Evolutionary conservation across 345 rosid species (phyloP).

Genomic region (Boechera retrofracta): DNA sequence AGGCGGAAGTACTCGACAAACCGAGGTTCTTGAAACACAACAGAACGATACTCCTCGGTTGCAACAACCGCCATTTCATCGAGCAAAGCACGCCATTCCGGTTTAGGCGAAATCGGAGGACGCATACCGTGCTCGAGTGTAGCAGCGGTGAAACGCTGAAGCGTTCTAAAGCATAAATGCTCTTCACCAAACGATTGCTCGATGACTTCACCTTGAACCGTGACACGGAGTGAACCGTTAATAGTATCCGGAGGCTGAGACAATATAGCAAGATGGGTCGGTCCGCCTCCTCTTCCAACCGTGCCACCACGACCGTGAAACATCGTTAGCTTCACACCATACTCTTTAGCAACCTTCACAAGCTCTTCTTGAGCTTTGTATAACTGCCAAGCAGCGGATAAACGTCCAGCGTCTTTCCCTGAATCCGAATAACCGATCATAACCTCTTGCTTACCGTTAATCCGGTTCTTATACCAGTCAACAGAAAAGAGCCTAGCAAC

Average conservation of each 20-base stretch:
- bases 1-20: constrained; percentile 98
- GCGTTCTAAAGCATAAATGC: constrained; percentile 92
- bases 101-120: constrained; percentile 91
- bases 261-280: constrained; percentile 97
- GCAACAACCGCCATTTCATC: constrained; percentile 95
- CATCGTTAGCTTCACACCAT: constrained; percentile 90
- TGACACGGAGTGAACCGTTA: constrained; percentile 91
- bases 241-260: constrained; percentile 99
- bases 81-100: constrained; percentile 90
- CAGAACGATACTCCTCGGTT: constrained; percentile 84
- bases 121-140: constrained; percentile 97
- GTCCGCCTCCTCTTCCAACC: constrained; percentile 99
- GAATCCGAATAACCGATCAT: constrained; percentile 99
- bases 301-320: constrained; percentile 99
- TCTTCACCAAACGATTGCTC: constrained; percentile 97
- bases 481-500: constrained; percentile 87
- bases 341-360: constrained; percentile 85
- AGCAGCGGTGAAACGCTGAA: constrained; percentile 95
- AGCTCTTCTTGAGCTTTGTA: constrained; percentile 99
- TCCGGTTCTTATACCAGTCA: constrained; percentile 90
- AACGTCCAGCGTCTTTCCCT: constrained; percentile 94
- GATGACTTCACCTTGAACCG: constrained; percentile 98
- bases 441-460: constrained; percentile 97
- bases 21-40: constrained; percentile 90
- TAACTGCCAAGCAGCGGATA: constrained; percentile 97